Evolutionary conservation across 2,329 filamentous ascomycete genomes (phyloP).

Genomic region (Aspergillus alliaceus): DNA sequence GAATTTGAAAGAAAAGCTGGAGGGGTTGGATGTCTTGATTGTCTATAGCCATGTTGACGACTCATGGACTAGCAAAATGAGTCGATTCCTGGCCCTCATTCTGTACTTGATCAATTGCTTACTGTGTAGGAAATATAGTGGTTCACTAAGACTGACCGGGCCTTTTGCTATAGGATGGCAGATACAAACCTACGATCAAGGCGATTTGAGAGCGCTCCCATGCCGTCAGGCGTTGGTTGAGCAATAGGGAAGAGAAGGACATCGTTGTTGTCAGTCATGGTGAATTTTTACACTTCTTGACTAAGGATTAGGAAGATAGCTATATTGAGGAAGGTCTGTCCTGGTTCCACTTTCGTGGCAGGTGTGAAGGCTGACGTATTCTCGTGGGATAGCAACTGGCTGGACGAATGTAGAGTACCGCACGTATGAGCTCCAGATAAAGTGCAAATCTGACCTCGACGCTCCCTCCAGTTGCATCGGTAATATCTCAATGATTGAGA

Average conservation of each 20-base stretch:
- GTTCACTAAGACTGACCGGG: neutral
- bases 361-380: neutral
- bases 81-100: too few species aligned
- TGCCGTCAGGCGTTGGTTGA: slow-evolving; percentile 12
- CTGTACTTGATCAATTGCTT: too few species aligned
- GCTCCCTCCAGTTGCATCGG: neutral
- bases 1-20: slow-evolving; percentile 59
- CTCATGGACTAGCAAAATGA: neutral
- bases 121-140: too few species aligned
- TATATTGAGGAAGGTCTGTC: slow-evolving; percentile 36
- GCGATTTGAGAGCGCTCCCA: slow-evolving; percentile 25
- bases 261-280: slow-evolving; percentile 18
- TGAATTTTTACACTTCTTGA: slow-evolving; percentile 18
- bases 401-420: slow-evolving; percentile 71
- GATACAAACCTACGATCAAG: slow-evolving; percentile 11
- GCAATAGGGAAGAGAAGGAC: slow-evolving; percentile 13
- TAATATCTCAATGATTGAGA: neutral
- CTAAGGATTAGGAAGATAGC: slow-evolving; percentile 56
- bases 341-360: too few species aligned
- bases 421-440: slow-evolving; percentile 49
- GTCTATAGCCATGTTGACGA: neutral
- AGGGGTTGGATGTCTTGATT: slow-evolving; percentile 20
- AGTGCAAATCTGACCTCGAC: neutral
- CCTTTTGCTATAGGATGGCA: neutral
- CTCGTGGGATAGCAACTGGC: slow-evolving; percentile 55